Percentiles rank a stretch among this genome's conserved stretches.
Conservation (phyloP, 2,329 filamentous ascomycete genomes). For the Cadophora sp. region DNA sequence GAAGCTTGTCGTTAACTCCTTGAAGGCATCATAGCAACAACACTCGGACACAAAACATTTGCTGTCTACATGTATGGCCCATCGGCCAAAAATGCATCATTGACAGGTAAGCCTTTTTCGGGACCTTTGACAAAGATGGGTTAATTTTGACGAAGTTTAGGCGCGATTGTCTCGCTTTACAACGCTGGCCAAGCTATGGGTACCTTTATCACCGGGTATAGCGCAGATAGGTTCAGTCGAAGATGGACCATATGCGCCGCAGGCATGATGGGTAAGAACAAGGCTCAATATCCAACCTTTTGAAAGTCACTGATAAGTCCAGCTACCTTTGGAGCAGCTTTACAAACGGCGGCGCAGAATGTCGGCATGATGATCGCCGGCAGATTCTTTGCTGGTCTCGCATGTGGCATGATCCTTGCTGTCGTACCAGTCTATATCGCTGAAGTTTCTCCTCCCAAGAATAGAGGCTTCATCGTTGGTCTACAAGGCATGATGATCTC, state of each 20-base stretch:
- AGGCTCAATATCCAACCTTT: neutral
- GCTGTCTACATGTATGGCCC: slow-evolving; percentile 45
- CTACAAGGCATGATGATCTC: slow-evolving; percentile 38
- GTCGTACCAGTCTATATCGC: slow-evolving; percentile 51
- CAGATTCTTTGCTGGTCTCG: slow-evolving; percentile 35
- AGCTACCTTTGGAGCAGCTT: slow-evolving; percentile 33
- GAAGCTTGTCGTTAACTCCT: neutral
- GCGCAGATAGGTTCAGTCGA: slow-evolving; percentile 46
- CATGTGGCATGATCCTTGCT: slow-evolving; percentile 23
- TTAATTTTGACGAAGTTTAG: slow-evolving; percentile 14
- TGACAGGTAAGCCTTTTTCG: neutral
- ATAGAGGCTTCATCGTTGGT: slow-evolving; percentile 36
- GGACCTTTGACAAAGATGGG: neutral
- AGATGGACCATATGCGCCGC: slow-evolving; percentile 40
- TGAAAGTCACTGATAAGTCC: neutral
- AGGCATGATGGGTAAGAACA: neutral
- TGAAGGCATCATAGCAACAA: slow-evolving; percentile 45
- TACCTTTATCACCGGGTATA: slow-evolving; percentile 42
- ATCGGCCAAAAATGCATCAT: slow-evolving; percentile 34
- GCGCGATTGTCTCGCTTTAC: slow-evolving; percentile 45
- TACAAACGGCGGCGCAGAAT: slow-evolving; percentile 37
- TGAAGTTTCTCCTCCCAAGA: slow-evolving; percentile 32
- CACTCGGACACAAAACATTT: slow-evolving; percentile 44
- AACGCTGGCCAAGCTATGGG: slow-evolving; percentile 45
- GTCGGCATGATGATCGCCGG: slow-evolving; percentile 41